Conservation (phyloP, 768 basidiomycete species). For the Amanita exitialis region DNA sequence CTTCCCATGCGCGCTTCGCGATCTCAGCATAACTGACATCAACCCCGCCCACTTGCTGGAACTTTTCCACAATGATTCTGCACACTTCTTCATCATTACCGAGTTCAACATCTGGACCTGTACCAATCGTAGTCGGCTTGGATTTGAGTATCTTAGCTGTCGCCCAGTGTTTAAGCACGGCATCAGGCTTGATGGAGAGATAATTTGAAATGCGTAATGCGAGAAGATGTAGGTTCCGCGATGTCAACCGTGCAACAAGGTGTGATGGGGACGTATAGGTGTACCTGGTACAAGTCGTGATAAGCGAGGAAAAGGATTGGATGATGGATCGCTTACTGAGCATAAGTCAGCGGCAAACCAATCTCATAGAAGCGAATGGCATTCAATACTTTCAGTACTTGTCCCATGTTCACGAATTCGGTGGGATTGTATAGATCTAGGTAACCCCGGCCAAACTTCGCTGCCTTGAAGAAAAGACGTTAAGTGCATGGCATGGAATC, state of each 20-base stretch:
- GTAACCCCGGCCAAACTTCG: slow-evolving; percentile 91
- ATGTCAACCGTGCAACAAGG: slow-evolving; percentile 73
- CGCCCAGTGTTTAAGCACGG: slow-evolving; percentile 94
- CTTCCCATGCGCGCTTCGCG: slow-evolving; percentile 88
- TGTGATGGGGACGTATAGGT: slow-evolving; percentile 70
- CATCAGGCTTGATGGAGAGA: slow-evolving; percentile 74
- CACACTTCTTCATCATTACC: slow-evolving; percentile 74
- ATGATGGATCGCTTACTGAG: slow-evolving; percentile 52
- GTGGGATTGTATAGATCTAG: slow-evolving; percentile 87
- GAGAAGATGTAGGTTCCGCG: slow-evolving; percentile 84
- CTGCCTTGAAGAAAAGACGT: slow-evolving; percentile 47
- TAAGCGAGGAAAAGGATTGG: slow-evolving; percentile 1
- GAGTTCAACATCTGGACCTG: slow-evolving; percentile 43
- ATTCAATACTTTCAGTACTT: slow-evolving; percentile 88
- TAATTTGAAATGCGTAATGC: slow-evolving; percentile 85
- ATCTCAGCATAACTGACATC: slow-evolving; percentile 93
- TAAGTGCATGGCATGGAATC: background rate
- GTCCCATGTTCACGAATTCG: slow-evolving; percentile 89
- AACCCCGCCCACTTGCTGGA: slow-evolving; percentile 66
- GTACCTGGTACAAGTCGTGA: slow-evolving; percentile 43
- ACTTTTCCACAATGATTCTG: slow-evolving; percentile 80
- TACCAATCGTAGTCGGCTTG: slow-evolving; percentile 43
- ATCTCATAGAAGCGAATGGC: slow-evolving; percentile 88
- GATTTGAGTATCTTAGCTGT: slow-evolving; percentile 80
- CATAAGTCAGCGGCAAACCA: slow-evolving; percentile 86